Conservation (phyloP, 495 filamentous ascomycete species). For the Amphirosellinia nigrospora region DNA sequence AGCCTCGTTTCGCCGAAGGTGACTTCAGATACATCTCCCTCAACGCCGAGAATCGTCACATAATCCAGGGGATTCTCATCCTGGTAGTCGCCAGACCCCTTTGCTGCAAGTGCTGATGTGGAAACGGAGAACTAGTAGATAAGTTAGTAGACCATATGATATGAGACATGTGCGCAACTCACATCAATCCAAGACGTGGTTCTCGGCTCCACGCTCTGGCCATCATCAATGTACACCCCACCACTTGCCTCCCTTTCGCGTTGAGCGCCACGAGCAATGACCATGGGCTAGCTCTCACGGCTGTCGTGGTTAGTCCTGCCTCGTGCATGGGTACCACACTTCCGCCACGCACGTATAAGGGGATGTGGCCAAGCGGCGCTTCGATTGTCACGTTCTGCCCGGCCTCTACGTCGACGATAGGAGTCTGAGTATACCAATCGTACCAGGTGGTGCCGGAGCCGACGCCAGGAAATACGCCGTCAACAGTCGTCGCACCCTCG, state of each 20-base stretch:
- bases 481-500: conserved; percentile 67
- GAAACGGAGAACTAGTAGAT: conserved; percentile 55
- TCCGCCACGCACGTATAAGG: conserved; percentile 76
- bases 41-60: conserved; percentile 71
- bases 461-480: conserved; percentile 80
- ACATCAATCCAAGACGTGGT: conserved; percentile 63
- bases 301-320: conserved; percentile 70
- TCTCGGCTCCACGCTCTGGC: conserved; percentile 68
- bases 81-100: conserved; percentile 58
- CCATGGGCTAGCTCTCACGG: conserved; percentile 72
- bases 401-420: conserved; percentile 54
- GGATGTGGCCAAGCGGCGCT: conserved; percentile 80
- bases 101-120: conserved; percentile 52
- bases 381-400: conserved; percentile 74
- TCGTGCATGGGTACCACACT: conserved; percentile 73
- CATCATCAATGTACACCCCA: conserved; percentile 81
- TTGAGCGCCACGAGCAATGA: conserved; percentile 69
- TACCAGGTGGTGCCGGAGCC: conserved; percentile 71
- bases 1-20: conserved; percentile 58
- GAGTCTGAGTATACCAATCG: conserved; percentile 76
- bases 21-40: conserved; percentile 49
- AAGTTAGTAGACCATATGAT: neutral
- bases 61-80: conserved; percentile 68
- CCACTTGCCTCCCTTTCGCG: conserved; percentile 65
- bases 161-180: conserved; percentile 29